phyloP scores from a whole-genome alignment of 257 asterid species.

The Jacaranda mimosifolia region DNA sequence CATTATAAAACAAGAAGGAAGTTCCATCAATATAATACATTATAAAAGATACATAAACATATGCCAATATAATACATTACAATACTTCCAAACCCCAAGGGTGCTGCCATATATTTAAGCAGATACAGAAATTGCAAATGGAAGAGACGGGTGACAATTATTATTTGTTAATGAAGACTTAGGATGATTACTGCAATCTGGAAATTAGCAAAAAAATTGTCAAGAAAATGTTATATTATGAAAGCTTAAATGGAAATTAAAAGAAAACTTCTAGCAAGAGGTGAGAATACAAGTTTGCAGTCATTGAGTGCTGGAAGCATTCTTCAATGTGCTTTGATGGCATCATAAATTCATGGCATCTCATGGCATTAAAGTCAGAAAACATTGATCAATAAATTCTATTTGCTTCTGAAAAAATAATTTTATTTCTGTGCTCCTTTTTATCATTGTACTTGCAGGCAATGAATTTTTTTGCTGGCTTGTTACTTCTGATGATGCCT shows the following conservation, averaged over 20 bases:
- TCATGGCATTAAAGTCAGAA: conserved; percentile 9
- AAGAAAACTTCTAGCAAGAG: not conserved
- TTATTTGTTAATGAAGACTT: conserved; percentile 17
- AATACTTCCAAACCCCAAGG: not conserved
- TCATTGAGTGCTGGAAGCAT: conserved; percentile 5
- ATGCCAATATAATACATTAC: not conserved
- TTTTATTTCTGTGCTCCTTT: conserved; percentile 33
- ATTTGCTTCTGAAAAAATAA: not conserved
- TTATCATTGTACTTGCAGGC: conserved; percentile 62
- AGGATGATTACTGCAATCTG: conserved; percentile 19
- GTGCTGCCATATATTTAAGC: conserved; percentile 19
- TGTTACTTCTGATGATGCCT: conserved; percentile 93
- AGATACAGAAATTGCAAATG: conserved; percentile 8
- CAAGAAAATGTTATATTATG: not conserved
- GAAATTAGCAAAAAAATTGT: conserved; percentile 4
- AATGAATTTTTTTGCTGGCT: conserved; percentile 95
- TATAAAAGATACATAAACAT: not conserved
- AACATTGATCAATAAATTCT: conserved; percentile 8
- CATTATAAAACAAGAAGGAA: conserved; percentile 11
- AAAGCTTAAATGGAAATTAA: conserved; percentile 18
- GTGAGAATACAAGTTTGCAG: conserved; percentile 15
- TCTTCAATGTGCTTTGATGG: conserved; percentile 24
- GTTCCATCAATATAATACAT: not conserved
- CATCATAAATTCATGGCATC: conserved; percentile 16
- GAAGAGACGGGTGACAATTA: not conserved